These are phyloP conservation scores for Fusarium sp. DNA, from an alignment of 2,329 filamentous ascomycete genomes.

Conservation along the genomic window DNA sequence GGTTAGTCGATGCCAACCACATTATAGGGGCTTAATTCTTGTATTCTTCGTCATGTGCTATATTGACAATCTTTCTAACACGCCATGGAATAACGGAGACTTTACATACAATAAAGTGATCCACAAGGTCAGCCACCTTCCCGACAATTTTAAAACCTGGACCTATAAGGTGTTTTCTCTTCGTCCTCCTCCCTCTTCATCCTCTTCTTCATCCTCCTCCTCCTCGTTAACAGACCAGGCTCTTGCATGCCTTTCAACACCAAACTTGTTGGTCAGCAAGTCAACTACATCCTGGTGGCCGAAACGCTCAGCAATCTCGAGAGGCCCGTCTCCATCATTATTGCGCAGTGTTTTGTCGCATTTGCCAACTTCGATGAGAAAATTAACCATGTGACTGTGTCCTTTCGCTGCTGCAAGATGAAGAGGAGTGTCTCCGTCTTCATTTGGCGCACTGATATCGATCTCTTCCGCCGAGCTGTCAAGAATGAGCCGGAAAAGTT, in stretches of 20 bases:
- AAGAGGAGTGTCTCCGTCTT: neutral
- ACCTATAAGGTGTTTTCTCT: no score
- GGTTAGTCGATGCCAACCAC: neutral
- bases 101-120: no score
- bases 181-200: no score
- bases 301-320: no score
- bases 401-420: neutral
- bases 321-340: no score
- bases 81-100: no score
- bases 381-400: neutral
- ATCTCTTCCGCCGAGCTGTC: neutral
- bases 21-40: neutral
- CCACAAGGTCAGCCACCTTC: no score
- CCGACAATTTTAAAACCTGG: no score
- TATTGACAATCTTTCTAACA: neutral
- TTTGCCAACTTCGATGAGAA: neutral
- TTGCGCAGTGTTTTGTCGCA: neutral
- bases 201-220: no score
- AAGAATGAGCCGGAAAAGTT: no score
- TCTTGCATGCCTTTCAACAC: neutral
- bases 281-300: neutral
- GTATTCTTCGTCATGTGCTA: neutral
- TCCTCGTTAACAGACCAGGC: no score
- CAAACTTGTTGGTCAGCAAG: neutral
- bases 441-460: neutral